These are phyloP conservation scores for Metschnikowia cerradonensis DNA, from an alignment of 805 yeast species.

Conservation along the genomic window DNA sequence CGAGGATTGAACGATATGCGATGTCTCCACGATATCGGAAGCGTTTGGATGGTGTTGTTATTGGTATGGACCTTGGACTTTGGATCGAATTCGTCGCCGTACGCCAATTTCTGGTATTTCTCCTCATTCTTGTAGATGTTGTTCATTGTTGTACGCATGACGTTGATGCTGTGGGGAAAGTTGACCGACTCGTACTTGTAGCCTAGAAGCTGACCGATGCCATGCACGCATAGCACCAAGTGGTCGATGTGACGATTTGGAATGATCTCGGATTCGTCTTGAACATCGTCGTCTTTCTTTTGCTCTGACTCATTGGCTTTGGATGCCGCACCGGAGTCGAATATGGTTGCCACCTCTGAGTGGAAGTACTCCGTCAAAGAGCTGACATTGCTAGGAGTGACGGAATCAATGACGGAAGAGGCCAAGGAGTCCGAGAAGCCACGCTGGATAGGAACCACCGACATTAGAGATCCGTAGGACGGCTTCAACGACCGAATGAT, in stretches of 20 bases:
- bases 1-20: conserved; percentile 59
- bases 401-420: conserved; percentile 28
- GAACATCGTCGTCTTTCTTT: conserved; percentile 11
- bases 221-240: conserved; percentile 85
- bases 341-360: conserved; percentile 24
- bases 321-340: conserved; percentile 14
- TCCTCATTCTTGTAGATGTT: conserved; percentile 39
- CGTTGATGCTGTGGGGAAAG: conserved; percentile 79
- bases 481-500: conserved; percentile 34
- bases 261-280: background rate
- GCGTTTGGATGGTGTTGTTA: conserved; percentile 69
- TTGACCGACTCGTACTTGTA: conserved; percentile 73
- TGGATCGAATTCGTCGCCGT: conserved; percentile 18
- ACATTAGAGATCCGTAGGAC: conserved; percentile 36
- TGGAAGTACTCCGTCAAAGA: conserved; percentile 30
- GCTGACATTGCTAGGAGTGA: conserved; percentile 31
- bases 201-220: conserved; percentile 89
- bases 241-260: conserved; percentile 45
- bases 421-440: conserved; percentile 42
- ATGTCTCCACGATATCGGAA: conserved; percentile 92
- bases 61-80: conserved; percentile 10
- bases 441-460: conserved; percentile 48
- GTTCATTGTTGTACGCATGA: conserved; percentile 56
- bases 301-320: conserved; percentile 14
- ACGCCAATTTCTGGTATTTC: conserved; percentile 34